Conservation (phyloP, 495 filamentous ascomycete species). For the Chaetomium cochliodes region DNA sequence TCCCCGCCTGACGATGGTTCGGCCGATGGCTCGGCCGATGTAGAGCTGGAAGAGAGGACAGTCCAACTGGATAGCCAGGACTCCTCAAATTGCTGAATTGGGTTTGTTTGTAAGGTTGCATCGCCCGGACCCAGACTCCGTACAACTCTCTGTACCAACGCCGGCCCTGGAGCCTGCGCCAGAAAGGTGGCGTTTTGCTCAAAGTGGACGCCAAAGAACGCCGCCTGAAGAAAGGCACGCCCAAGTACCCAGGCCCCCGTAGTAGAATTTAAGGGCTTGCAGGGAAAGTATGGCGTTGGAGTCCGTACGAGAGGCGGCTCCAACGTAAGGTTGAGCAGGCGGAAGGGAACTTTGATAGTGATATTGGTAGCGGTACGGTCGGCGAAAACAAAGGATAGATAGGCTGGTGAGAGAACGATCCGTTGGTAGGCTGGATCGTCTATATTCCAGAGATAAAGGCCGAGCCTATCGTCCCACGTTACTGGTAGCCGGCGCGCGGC, state of each 20-base stretch:
- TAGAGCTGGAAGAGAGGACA: background rate
- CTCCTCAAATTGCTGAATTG: background rate
- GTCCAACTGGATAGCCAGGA: background rate
- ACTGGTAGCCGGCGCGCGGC: conserved; percentile 48
- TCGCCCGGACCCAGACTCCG: background rate
- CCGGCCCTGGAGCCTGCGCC: background rate
- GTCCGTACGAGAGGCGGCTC: conserved; percentile 10
- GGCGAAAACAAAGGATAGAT: conserved; percentile 28
- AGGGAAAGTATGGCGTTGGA: background rate
- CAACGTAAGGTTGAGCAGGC: conserved; percentile 50
- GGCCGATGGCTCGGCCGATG: too few relatives aligned
- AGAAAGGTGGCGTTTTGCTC: background rate
- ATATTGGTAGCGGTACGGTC: conserved; percentile 32
- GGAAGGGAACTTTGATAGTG: conserved; percentile 52
- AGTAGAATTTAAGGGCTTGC: background rate
- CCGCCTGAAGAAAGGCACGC: background rate
- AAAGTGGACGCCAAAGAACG: background rate
- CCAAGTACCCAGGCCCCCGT: background rate
- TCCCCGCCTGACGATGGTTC: too few relatives aligned
- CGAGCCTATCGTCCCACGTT: conserved; percentile 31
- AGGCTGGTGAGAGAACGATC: background rate
- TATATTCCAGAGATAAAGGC: conserved; percentile 48
- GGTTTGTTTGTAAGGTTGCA: background rate
- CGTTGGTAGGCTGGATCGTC: background rate
- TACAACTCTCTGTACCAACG: background rate